These are phyloP conservation scores for Phlyctochytrium arcticum DNA, from an alignment of 192 early-diverging fungal genomes.

Conservation along the genomic window DNA sequence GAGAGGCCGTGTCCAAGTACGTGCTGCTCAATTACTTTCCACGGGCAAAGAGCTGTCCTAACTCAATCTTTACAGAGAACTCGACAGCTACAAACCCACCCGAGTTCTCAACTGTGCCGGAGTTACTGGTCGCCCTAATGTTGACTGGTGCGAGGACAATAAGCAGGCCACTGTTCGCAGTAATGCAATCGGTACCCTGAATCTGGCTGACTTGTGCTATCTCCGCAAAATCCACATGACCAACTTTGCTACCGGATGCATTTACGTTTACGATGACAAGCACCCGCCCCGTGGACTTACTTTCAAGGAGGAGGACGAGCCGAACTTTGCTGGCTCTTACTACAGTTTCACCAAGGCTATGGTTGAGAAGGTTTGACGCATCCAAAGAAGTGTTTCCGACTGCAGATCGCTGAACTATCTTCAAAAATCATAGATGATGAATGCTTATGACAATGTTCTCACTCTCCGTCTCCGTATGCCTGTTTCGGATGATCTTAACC, in stretches of 20 bases:
- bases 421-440: constrained; percentile 16
- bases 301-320: constrained; percentile 22
- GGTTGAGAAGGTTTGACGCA: constrained; percentile 22
- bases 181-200: constrained; percentile 27
- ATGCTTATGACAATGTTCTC: constrained; percentile 17
- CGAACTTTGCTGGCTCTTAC: constrained; percentile 28
- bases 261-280: constrained; percentile 24
- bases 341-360: constrained; percentile 26
- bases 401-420: too few species aligned
- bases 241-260: constrained; percentile 28
- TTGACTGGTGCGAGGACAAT: constrained; percentile 36
- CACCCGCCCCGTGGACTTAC: neutral
- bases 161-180: constrained; percentile 28
- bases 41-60: neutral
- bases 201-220: constrained; percentile 25
- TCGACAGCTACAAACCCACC: constrained; percentile 25
- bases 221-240: constrained; percentile 29
- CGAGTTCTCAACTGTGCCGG: constrained; percentile 30
- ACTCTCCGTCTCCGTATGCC: constrained; percentile 31
- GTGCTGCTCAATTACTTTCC: neutral
- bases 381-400: too few species aligned
- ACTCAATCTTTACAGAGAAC: constrained; percentile 4
- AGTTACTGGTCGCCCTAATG: constrained; percentile 28
- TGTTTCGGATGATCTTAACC: constrained; percentile 29
- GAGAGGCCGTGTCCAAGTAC: constrained; percentile 13